phyloP scores from a whole-genome alignment of 768 basidiomycete species.

The Fomitopsis pulvina region DNA sequence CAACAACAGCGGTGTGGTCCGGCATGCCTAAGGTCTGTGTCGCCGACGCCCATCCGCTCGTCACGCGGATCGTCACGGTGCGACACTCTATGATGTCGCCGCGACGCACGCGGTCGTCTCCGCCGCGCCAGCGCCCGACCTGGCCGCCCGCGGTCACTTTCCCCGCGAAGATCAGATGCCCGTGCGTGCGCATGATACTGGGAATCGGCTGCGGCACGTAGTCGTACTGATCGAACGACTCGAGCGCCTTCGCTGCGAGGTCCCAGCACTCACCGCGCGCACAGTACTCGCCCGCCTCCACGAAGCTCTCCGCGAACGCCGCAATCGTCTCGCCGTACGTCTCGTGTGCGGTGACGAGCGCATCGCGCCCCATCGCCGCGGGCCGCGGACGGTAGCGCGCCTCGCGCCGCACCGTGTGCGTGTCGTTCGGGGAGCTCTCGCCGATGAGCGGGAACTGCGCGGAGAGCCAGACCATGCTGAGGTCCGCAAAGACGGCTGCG shows the following conservation, averaged over 20 bases:
- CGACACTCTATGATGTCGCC: slow-evolving; percentile 55
- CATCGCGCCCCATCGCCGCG: slow-evolving; percentile 24
- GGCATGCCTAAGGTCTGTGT: slow-evolving; percentile 39
- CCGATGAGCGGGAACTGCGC: slow-evolving; percentile 29
- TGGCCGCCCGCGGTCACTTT: slow-evolving; percentile 24
- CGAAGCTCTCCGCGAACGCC: slow-evolving; percentile 39
- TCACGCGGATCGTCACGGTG: slow-evolving; percentile 29
- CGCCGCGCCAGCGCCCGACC: slow-evolving; percentile 42
- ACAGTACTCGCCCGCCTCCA: slow-evolving; percentile 35
- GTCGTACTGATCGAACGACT: slow-evolving; percentile 33
- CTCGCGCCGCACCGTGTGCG: slow-evolving; percentile 24
- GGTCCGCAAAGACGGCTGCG: slow-evolving; percentile 40
- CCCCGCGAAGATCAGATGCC: slow-evolving; percentile 44
- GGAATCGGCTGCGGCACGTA: slow-evolving; percentile 40
- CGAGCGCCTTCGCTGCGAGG: slow-evolving; percentile 44
- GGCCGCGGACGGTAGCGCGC: slow-evolving; percentile 37
- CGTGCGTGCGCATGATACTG: slow-evolving; percentile 45
- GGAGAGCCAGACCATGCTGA: slow-evolving; percentile 43
- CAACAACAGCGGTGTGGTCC: slow-evolving; percentile 50
- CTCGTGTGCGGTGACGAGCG: slow-evolving; percentile 36
- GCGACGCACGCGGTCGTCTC: slow-evolving; percentile 42
- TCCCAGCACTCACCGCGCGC: slow-evolving; percentile 57
- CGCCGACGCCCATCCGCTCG: slow-evolving; percentile 12
- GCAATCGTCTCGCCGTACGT: slow-evolving; percentile 45
- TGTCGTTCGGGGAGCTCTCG: slow-evolving; percentile 26